phyloP scores from a whole-genome alignment of 441 rosid species.

The Populus hybrid region DNA sequence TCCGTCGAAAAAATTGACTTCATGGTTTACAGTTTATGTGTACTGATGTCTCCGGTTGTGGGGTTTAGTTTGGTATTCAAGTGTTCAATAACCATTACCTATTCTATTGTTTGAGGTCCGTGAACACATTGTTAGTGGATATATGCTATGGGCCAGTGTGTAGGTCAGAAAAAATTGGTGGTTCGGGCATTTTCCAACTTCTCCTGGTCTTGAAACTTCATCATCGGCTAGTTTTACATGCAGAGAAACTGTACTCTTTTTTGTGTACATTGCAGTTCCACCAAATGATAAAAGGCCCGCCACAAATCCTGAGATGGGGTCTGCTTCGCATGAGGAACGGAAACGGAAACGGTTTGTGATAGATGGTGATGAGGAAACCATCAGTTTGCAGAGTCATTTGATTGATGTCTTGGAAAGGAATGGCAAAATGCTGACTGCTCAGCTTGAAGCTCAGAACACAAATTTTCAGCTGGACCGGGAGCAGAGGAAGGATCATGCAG shows the following conservation, averaged over 20 bases:
- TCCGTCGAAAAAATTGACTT: not conserved
- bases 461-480: constrained; percentile 76
- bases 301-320: constrained; percentile 48
- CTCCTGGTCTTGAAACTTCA: not conserved
- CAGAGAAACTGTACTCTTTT: not conserved
- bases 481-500: constrained; percentile 76
- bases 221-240: not conserved
- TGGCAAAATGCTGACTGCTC: constrained; percentile 74
- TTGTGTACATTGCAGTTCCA: constrained; percentile 32
- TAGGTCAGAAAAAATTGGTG: not conserved
- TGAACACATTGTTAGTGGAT: too few relatives aligned
- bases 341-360: constrained; percentile 54
- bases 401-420: constrained; percentile 75
- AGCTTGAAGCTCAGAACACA: constrained; percentile 88
- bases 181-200: not conserved
- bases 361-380: constrained; percentile 48
- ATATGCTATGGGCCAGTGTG: too few relatives aligned
- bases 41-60: not conserved
- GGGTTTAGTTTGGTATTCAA: not conserved
- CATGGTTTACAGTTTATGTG: not conserved
- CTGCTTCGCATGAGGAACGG: constrained; percentile 58
- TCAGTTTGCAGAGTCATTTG: constrained; percentile 45
- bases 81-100: not conserved
- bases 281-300: constrained; percentile 47
- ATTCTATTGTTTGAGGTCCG: too few relatives aligned